phyloP scores from a whole-genome alignment of 179 eudicot genomes.

The Gypsophila paniculata region DNA sequence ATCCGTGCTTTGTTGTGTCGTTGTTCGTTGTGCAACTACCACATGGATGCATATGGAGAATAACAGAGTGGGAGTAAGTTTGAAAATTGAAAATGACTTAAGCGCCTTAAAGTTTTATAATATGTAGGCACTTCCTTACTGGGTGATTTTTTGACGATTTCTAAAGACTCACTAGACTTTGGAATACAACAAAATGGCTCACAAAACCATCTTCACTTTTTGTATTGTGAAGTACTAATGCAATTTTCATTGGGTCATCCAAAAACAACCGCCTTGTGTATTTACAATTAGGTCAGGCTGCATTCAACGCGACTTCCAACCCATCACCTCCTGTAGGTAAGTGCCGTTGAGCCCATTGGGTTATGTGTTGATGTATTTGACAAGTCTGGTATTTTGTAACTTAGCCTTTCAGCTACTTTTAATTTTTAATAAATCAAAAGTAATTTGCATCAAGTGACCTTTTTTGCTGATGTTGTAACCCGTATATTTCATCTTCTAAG shows the following conservation, averaged over 20 bases:
- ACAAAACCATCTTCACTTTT: neutral
- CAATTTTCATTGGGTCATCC: neutral
- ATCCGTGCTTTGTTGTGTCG: neutral
- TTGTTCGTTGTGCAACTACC: neutral
- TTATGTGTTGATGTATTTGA: constrained; percentile 5
- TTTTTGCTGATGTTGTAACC: neutral
- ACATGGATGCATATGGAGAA: neutral
- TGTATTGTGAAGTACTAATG: neutral
- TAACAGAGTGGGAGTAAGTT: neutral
- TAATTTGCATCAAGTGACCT: constrained; percentile 3
- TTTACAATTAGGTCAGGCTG: neutral
- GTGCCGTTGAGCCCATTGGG: neutral
- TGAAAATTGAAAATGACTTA: neutral
- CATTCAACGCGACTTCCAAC: neutral
- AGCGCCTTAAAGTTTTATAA: neutral
- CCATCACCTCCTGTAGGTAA: neutral
- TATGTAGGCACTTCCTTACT: neutral
- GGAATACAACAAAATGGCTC: neutral
- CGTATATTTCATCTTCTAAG: neutral
- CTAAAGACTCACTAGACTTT: constrained; percentile 5
- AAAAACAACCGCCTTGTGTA: neutral
- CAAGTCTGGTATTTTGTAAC: neutral
- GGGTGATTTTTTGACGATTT: neutral
- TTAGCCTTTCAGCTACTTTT: neutral
- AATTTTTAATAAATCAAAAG: neutral